Conservation (phyloP, 495 filamentous ascomycete species). For the Neurospora pannonica region DNA sequence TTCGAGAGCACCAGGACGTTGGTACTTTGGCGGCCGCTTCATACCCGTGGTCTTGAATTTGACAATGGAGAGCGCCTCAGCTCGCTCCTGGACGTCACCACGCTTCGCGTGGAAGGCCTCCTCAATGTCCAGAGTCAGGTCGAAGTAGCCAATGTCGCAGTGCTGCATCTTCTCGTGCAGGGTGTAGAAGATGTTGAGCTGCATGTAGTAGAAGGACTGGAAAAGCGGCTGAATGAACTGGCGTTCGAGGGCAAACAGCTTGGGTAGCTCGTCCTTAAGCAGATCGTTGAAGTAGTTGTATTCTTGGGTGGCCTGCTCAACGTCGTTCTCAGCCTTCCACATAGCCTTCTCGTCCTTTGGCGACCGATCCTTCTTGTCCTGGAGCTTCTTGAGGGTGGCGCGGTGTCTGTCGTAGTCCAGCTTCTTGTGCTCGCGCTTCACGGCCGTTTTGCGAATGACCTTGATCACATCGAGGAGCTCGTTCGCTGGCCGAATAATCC, state of each 20-base stretch:
- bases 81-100: conserved; percentile 71
- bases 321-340: conserved; percentile 89
- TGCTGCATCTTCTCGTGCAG: conserved; percentile 95
- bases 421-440: conserved; percentile 95
- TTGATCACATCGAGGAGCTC: conserved; percentile 94
- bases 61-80: conserved; percentile 72
- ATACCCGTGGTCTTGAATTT: conserved; percentile 79
- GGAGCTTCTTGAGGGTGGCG: conserved; percentile 76
- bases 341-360: conserved; percentile 95
- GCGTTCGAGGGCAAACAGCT: conserved; percentile 82
- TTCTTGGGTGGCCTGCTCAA: conserved; percentile 87
- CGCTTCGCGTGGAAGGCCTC: conserved; percentile 83
- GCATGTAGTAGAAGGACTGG: conserved; percentile 99
- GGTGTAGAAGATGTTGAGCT: conserved; percentile 98
- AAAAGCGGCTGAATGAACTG: conserved; percentile 97
- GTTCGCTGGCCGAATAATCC: conserved; percentile 88
- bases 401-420: conserved; percentile 88
- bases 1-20: conserved; percentile 27
- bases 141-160: conserved; percentile 95
- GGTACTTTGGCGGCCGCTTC: conserved; percentile 45
- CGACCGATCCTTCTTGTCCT: conserved; percentile 95
- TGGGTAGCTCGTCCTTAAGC: conserved; percentile 89
- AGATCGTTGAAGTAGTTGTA: conserved; percentile 96
- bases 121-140: conserved; percentile 80
- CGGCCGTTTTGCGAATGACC: conserved; percentile 75